Evolutionary conservation across 768 basidiomycete species (phyloP).

Genomic region (Astraeus odoratus): DNA sequence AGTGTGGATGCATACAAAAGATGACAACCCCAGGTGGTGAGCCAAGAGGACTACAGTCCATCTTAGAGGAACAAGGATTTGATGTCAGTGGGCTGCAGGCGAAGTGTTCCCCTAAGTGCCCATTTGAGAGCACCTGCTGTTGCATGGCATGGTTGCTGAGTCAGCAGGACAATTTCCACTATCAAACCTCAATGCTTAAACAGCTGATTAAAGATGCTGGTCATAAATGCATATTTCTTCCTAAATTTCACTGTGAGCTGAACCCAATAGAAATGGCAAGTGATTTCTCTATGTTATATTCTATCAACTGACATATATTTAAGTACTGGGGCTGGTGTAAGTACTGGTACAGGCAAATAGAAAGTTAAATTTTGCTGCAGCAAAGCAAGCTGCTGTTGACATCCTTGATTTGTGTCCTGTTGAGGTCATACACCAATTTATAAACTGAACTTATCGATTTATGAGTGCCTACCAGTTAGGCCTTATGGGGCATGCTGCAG

Average conservation of each 20-base stretch:
- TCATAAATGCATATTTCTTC: slow-evolving; percentile 25
- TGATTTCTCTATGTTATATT: background rate
- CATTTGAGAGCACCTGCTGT: slow-evolving; percentile 13
- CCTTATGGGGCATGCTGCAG: slow-evolving; percentile 31
- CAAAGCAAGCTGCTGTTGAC: background rate
- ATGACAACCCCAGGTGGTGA: slow-evolving; percentile 29
- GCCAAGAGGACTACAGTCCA: slow-evolving; percentile 8
- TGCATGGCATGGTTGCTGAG: slow-evolving; percentile 23
- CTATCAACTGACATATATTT: background rate
- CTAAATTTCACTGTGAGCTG: slow-evolving; percentile 33
- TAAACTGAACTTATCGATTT: slow-evolving; percentile 24
- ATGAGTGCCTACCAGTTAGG: slow-evolving; percentile 31
- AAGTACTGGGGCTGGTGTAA: background rate
- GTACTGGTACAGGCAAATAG: background rate
- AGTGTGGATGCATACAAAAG: slow-evolving; percentile 19
- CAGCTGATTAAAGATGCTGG: slow-evolving; percentile 15
- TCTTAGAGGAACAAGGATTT: slow-evolving; percentile 32
- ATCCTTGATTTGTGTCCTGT: background rate
- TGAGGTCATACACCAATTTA: background rate
- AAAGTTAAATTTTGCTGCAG: background rate
- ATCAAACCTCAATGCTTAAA: slow-evolving; percentile 21
- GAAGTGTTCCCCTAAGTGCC: slow-evolving; percentile 28
- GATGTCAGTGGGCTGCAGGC: slow-evolving; percentile 23
- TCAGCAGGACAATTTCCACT: slow-evolving; percentile 23
- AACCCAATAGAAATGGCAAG: slow-evolving; percentile 20